Evolutionary conservation across 495 filamentous ascomycete species (phyloP), one percentile per base, ranked within the genome.

Genomic region (Penicillium paradoxum): DNA sequence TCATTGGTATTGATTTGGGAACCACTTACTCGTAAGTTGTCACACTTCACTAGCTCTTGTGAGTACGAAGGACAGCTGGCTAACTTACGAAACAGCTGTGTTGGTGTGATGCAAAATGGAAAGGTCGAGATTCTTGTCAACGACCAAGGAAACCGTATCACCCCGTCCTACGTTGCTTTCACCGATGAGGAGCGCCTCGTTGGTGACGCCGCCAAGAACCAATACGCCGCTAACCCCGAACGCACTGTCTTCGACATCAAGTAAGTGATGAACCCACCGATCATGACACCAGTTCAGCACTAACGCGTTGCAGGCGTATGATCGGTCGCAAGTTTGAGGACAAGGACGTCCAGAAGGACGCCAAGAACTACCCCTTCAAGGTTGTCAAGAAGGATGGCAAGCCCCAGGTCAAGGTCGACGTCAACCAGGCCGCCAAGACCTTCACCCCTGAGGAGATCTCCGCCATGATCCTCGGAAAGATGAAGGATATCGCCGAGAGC

Each of bases 161-260:
- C 92, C 56, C 93, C 93, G 27, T 97, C 91, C 47, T 99, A 96
- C 73, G 95, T 99, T 59, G 95, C 95, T 63, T 99, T 92, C 71
- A 99, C 90, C 70, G 92, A 97, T 64, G 93, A 97, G 57, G 95
- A 97, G 72, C 84, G 95, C 60, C 79, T 99, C 45, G 90, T 99
- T 57, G 95, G 95, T 81, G 95, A 97, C 75, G 92, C 95, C 58
- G 95, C 95, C 51, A 99, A 99, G 88, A 97, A 99, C 78, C 95
- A 97, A 81, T 95, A 90, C 67, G 88, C 95, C 49, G 80, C 89
- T 53, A 97, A 99, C 80, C 95, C 95, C 38, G 71, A 71, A 56
- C 80, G 86, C 55, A 97, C 95, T 37, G 80, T 99, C 67, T 97
- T 86, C 66, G 93, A 97, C 64, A 83, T 96, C 69, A 95, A 95